Percentiles rank a stretch among this genome's conserved stretches.
Conservation (phyloP, 1,139 yeast species). For the Candida frijolesensis region DNA sequence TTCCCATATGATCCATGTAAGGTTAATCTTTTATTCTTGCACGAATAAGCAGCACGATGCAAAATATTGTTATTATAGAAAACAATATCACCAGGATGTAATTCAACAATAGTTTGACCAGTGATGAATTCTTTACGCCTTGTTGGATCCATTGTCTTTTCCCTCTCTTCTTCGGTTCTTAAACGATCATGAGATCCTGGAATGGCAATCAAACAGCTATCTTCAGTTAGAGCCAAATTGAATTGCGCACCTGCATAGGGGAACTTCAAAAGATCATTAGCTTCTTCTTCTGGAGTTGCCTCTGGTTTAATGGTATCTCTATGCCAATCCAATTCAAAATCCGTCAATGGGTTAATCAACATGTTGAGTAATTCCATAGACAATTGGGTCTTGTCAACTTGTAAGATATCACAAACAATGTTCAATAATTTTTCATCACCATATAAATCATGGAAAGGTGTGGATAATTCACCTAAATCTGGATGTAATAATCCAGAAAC, state of each 20-base stretch:
- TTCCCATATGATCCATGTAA: conserved; percentile 60
- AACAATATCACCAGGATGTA: conserved; percentile 57
- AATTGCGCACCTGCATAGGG: conserved; percentile 59
- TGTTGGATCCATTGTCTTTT: conserved; percentile 36
- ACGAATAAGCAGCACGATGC: conserved; percentile 51
- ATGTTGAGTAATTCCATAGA: conserved; percentile 58
- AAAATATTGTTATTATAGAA: conserved; percentile 57
- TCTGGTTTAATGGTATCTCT: conserved; percentile 57
- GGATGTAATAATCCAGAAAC: conserved; percentile 55
- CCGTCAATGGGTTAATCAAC: conserved; percentile 58
- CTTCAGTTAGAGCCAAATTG: conserved; percentile 54
- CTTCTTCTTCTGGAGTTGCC: conserved; percentile 49
- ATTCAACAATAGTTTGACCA: conserved; percentile 44
- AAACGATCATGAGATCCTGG: conserved; percentile 54
- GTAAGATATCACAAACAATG: conserved; percentile 49
- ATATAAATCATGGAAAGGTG: conserved; percentile 49
- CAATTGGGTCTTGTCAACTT: conserved; percentile 36
- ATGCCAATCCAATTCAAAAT: conserved; percentile 61
- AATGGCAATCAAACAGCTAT: conserved; percentile 51
- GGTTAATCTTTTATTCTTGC: conserved; percentile 46
- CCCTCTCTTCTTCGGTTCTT: conserved; percentile 50
- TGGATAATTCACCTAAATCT: conserved; percentile 40
- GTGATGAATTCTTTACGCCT: conserved; percentile 40
- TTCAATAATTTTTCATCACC: conserved; percentile 43
- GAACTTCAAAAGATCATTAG: conserved; percentile 35